Percentiles rank a stretch among this genome's conserved stretches.
These are phyloP conservation scores for Pisolithus albus DNA, from an alignment of 768 basidiomycete species.

Conservation along the genomic window DNA sequence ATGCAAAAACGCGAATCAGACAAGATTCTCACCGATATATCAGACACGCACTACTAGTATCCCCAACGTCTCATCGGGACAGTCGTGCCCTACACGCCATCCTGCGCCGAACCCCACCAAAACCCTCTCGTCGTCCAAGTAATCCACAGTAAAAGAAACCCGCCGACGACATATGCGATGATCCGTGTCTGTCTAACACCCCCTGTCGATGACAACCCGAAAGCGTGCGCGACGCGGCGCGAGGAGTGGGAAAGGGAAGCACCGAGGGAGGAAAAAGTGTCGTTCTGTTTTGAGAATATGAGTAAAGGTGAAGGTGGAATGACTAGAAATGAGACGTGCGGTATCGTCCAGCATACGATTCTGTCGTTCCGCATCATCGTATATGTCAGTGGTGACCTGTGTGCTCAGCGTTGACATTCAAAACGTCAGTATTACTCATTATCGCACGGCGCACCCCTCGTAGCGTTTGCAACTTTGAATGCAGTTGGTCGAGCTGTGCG, in stretches of 20 bases:
- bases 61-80: background rate
- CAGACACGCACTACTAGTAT: too few species aligned
- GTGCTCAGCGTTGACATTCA: background rate
- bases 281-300: constrained; percentile 35
- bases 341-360: constrained; percentile 73
- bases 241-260: constrained; percentile 59
- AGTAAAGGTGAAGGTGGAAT: background rate
- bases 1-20: too few species aligned
- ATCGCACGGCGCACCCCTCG: constrained; percentile 53
- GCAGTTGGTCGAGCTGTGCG: constrained; percentile 74
- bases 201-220: constrained; percentile 55
- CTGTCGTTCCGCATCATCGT: constrained; percentile 79
- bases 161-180: constrained; percentile 50
- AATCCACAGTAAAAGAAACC: constrained; percentile 54
- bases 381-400: constrained; percentile 83
- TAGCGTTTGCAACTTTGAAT: constrained; percentile 75
- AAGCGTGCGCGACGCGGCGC: constrained; percentile 63
- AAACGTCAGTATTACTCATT: background rate
- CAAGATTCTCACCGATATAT: too few species aligned
- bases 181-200: constrained; percentile 65
- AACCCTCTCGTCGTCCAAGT: constrained; percentile 43
- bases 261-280: constrained; percentile 62
- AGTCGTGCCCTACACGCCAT: constrained; percentile 8
- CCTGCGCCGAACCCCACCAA: constrained; percentile 32
- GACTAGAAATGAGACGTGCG: constrained; percentile 34